Percentiles rank a stretch among this genome's conserved stretches.
Conservation (phyloP, 163 green algal genomes). For the Prototheca stagnorum region DNA sequence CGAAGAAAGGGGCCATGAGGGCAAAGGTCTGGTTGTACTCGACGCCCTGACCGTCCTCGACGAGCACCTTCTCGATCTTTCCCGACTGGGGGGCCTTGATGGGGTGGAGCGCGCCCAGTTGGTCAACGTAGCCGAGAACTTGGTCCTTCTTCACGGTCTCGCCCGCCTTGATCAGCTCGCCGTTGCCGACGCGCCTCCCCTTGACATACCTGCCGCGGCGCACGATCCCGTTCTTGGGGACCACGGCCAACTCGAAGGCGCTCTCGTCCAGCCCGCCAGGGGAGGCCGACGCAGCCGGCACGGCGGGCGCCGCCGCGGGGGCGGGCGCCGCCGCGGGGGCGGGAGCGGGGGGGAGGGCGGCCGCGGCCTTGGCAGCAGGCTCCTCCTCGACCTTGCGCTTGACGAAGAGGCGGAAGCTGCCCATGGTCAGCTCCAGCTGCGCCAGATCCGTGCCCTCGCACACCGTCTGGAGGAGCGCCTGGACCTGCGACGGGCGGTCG, state of each 20-base stretch:
- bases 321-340: conserved; percentile 9
- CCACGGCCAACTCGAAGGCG: conserved; percentile 43
- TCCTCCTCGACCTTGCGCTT: conserved; percentile 26
- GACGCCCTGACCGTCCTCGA: conserved; percentile 58
- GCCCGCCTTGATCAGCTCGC: conserved; percentile 24
- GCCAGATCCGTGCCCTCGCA: conserved; percentile 64
- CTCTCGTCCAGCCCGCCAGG: conserved; percentile 12
- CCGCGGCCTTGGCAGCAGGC: neutral
- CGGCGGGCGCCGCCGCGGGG: conserved; percentile 1
- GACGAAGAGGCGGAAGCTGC: conserved; percentile 47
- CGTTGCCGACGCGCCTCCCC: conserved; percentile 73
- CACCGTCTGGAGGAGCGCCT: conserved; percentile 42
- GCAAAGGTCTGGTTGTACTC: conserved; percentile 61
- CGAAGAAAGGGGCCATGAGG: conserved; percentile 65
- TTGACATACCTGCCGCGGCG: conserved; percentile 56
- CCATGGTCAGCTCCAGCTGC: conserved; percentile 57
- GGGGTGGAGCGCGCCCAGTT: conserved; percentile 68
- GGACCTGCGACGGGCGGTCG: too few species aligned
- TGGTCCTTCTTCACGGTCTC: conserved; percentile 65
- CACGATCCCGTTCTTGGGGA: conserved; percentile 61
- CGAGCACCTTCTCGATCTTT: conserved; percentile 48
- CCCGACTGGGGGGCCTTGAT: conserved; percentile 53
- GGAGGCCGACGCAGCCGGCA: neutral
- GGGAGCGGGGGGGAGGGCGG: conserved; percentile 1
- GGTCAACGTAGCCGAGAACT: conserved; percentile 63